Evolutionary conservation across 371 early-diverging fungal species (phyloP), one percentile per base, ranked within the genome.

Genomic region (Phascolomyces articulosus): DNA sequence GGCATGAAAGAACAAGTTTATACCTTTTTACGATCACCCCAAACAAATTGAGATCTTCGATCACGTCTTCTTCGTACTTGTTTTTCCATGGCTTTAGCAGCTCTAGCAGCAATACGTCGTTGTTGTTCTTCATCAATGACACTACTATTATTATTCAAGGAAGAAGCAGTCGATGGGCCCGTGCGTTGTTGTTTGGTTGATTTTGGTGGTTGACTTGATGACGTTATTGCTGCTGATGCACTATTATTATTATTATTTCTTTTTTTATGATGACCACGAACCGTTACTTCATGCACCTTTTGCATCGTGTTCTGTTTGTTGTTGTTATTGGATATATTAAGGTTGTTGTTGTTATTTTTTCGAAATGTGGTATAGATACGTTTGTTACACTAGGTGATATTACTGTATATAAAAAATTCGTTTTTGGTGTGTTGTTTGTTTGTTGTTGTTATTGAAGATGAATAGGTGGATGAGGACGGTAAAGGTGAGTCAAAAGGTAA

Each of bases 11-110:
- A 21, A 31, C 13, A 31, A n/a, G n/a, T n/a, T n/a, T n/a, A 38
- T 65, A 77, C 78, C 75, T 75, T 78, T 58, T 70, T 70, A 58
- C 66, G 66, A 63, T 73, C 77, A 20, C 77, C 77, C 79, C 79
- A 79, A 54, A 72, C 66, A 65, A 72, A 63, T 10, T 67, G 60
- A 38, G 75, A 72, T 54, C 71, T 61, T 60, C 70, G 72, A 59
- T 71, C 68, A 16, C 69, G 70, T 67, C 72, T 67, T 55, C 73
- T 61, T 26, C 67, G 79, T 40, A 71, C 64, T 63, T 72, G 72
- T 63, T 74, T 74, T 47, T 70, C 76, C 72, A 72, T 76, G 55
- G 76, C 74, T 48, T 58, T 55, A 13, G 70, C 63, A 53, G 77
- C 74, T 68, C 73, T 64, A 16, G 69, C 74, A 60, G 74, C 74